Evolutionary conservation across 169 alveolate genomes (phyloP).

Genomic region (Plasmodium knowlesi): DNA sequence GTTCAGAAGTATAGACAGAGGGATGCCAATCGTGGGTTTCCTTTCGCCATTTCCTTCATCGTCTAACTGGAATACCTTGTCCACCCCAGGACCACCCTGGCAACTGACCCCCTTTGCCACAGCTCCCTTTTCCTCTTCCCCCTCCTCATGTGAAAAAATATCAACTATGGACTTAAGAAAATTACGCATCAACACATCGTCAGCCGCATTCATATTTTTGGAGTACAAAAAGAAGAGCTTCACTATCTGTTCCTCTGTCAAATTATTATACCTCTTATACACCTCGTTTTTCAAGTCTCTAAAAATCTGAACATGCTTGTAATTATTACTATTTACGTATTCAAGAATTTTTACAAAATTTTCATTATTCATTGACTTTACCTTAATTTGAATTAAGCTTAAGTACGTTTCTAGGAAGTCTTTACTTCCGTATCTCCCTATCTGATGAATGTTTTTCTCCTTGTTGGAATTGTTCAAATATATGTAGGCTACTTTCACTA

Average conservation of each 20-base stretch:
- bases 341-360: slow-evolving; percentile 61
- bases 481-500: slow-evolving; percentile 54
- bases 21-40: neutral
- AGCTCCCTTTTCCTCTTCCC: too few species aligned
- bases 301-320: slow-evolving; percentile 65
- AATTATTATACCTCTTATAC: slow-evolving; percentile 47
- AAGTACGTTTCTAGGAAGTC: slow-evolving; percentile 50
- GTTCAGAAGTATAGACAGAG: slow-evolving; percentile 38
- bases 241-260: slow-evolving; percentile 33
- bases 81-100: neutral
- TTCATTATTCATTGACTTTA: slow-evolving; percentile 44
- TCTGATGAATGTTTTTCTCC: slow-evolving; percentile 4
- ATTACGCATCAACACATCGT: slow-evolving; percentile 19
- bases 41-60: neutral
- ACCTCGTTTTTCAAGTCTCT: slow-evolving; percentile 48
- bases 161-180: slow-evolving; percentile 13
- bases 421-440: slow-evolving; percentile 14
- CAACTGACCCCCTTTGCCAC: too few species aligned
- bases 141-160: slow-evolving; percentile 3
- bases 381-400: slow-evolving; percentile 28
- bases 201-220: slow-evolving; percentile 57
- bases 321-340: slow-evolving; percentile 58
- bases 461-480: slow-evolving; percentile 50
- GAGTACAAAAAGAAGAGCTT: slow-evolving; percentile 56
- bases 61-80: neutral